A percentile compares a stretch with the other conserved stretches of the same genome.
Conservation (phyloP, 2,329 filamentous ascomycete genomes). For the Hawksworthiomyces lignivorus region DNA sequence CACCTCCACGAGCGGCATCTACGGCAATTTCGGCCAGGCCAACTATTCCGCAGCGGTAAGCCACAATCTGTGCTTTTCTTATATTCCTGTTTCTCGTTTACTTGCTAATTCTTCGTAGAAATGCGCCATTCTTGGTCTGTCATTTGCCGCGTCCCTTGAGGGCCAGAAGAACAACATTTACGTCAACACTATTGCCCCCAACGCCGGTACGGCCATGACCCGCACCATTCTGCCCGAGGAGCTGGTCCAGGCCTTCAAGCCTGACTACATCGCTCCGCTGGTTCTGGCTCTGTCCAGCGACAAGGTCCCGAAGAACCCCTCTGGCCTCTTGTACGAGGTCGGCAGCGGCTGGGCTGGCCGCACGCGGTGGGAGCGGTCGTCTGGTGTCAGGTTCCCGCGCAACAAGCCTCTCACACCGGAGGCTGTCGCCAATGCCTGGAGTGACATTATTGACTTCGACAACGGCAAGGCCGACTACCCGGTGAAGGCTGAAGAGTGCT, state of each 20-base stretch:
- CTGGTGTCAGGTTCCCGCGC: conserved; percentile 84
- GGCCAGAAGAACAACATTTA: conserved; percentile 96
- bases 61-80: conserved; percentile 19
- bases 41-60: conserved; percentile 88
- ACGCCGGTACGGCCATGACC: conserved; percentile 94
- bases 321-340: conserved; percentile 86
- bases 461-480: conserved; percentile 84
- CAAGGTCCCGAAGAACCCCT: conserved; percentile 74
- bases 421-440: conserved; percentile 67
- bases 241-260: conserved; percentile 98
- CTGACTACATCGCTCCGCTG: conserved; percentile 91
- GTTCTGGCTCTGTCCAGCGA: conserved; percentile 81
- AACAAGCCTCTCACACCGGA: conserved; percentile 79
- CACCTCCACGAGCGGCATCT: conserved; percentile 93
- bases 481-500: conserved; percentile 64
- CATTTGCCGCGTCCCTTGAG: conserved; percentile 84
- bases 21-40: conserved; percentile 97
- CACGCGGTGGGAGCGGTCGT: conserved; percentile 90
- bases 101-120: conserved; percentile 43
- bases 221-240: conserved; percentile 91
- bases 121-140: conserved; percentile 91
- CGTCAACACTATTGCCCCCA: conserved; percentile 96
- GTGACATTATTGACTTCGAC: conserved; percentile 78
- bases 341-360: conserved; percentile 88
- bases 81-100: not conserved